Evolutionary conservation across 176 grass and related monocot genomes (phyloP), one percentile per base, ranked within the genome.

Genomic region (Carex pumila): DNA sequence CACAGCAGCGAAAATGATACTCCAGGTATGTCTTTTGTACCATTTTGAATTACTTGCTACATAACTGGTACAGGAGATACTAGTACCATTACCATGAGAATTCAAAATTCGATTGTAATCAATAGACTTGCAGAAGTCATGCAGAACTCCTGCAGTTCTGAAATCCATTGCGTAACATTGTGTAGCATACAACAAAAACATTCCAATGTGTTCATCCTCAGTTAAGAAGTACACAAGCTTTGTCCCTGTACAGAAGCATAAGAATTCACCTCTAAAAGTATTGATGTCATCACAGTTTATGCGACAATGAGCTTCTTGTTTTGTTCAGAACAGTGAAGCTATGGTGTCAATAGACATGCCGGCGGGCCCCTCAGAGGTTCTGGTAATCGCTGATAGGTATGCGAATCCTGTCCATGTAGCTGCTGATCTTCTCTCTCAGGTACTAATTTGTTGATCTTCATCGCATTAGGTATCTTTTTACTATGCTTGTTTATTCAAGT

Each of bases 1-100:
- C 58, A 98, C 95, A 12, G 95, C 95, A 86, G 95, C 95, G 60
- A 98, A 98, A 95, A 98, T 98, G 95, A 98, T 98, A 91, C 92
- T 98, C 84, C 95, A 98, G 85, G 95, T 98, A 87, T 85, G 15
- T 39, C 86, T 37, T 86, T 3, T 29, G 19, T 55, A 77, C 13
- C 25, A 56, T 77, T 77, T 77, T 56, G 13, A 77, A 56, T 77
- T 73, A 77, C 4, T 77, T 77, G 71, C 71, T 54, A 76, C 25
- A 5, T 49, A 77, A 32, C 12, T 31, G 13, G 22, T 50, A 34
- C 47, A 50, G 2, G 56, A 56, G 14, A 34, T 55, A 77, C 6
- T 53, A 61, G 6, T 62, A 56, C 37, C 15, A 9, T 77, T 15
- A 10, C 0, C 13, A 32, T 56, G 12, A 77, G 12, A 32, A 22